Percentiles rank a stretch among this genome's conserved stretches.
Evolutionary conservation across 1,139 yeast species (phyloP).

Genomic region (Lodderomyces theae): DNA sequence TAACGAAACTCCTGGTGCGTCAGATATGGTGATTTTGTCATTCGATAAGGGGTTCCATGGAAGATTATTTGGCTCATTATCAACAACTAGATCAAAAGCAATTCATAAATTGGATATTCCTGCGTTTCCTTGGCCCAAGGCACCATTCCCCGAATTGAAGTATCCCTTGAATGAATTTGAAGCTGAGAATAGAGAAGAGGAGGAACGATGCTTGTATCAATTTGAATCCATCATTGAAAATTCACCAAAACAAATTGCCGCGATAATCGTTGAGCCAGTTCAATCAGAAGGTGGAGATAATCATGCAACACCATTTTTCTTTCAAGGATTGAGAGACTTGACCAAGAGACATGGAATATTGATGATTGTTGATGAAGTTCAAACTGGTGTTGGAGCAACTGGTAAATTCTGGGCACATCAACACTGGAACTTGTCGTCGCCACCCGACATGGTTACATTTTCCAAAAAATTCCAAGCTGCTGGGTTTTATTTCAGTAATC

Average conservation of each 20-base stretch:
- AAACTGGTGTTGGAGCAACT: slow-evolving; percentile 73
- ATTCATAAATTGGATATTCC: slow-evolving; percentile 75
- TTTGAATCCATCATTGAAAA: slow-evolving; percentile 52
- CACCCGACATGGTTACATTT: slow-evolving; percentile 73
- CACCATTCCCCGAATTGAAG: slow-evolving; percentile 65
- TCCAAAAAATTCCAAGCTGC: slow-evolving; percentile 80
- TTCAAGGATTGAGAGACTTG: slow-evolving; percentile 64
- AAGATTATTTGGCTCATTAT: slow-evolving; percentile 68
- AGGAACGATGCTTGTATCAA: slow-evolving; percentile 54
- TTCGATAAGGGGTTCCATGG: slow-evolving; percentile 77
- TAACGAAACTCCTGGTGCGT: slow-evolving; percentile 65
- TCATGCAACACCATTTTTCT: slow-evolving; percentile 58
- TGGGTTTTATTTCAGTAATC: slow-evolving; percentile 70
- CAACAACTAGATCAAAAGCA: slow-evolving; percentile 72
- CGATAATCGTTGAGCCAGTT: slow-evolving; percentile 68
- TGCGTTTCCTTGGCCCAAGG: slow-evolving; percentile 74
- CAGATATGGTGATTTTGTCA: slow-evolving; percentile 64
- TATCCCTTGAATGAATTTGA: slow-evolving; percentile 59
- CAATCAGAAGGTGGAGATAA: slow-evolving; percentile 79
- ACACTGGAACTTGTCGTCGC: slow-evolving; percentile 60
- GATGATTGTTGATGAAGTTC: slow-evolving; percentile 70
- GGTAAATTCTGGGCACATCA: slow-evolving; percentile 76
- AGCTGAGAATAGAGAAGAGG: slow-evolving; percentile 56
- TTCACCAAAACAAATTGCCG: slow-evolving; percentile 55
- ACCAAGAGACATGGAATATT: slow-evolving; percentile 58